Conservation (phyloP, 441 rosid genomes). For the Gossypium schwendimanii region DNA sequence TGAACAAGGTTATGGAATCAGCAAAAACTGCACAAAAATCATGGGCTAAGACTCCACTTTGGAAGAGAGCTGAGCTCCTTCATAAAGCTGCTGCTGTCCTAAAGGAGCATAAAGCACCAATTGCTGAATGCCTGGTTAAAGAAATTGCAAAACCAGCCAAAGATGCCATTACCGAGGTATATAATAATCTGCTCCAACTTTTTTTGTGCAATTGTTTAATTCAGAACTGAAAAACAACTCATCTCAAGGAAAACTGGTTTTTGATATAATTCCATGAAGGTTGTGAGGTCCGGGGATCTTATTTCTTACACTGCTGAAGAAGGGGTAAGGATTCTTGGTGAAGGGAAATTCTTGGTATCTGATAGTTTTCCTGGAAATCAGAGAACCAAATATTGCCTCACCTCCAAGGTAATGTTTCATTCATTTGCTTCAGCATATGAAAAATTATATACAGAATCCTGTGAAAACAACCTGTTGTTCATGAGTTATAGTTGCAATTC, state of each 20-base stretch:
- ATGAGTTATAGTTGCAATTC: background rate
- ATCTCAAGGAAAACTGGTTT: background rate
- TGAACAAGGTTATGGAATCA: slow-evolving; percentile 72
- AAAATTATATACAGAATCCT: background rate
- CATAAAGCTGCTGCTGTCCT: slow-evolving; percentile 88
- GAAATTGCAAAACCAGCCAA: slow-evolving; percentile 97
- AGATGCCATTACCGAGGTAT: slow-evolving; percentile 85
- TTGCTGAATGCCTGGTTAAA: slow-evolving; percentile 86
- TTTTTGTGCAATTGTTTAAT: background rate
- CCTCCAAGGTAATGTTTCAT: slow-evolving; percentile 62
- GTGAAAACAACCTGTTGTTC: background rate
- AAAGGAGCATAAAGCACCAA: slow-evolving; percentile 70
- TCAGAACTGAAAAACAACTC: background rate
- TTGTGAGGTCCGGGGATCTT: slow-evolving; percentile 94
- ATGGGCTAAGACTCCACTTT: slow-evolving; percentile 92
- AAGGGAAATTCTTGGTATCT: slow-evolving; percentile 81
- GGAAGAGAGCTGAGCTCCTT: slow-evolving; percentile 95
- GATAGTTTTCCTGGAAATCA: slow-evolving; percentile 96
- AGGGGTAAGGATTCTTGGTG: slow-evolving; percentile 89
- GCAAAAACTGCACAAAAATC: slow-evolving; percentile 74
- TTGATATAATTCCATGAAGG: slow-evolving; percentile 29
- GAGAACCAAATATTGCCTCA: slow-evolving; percentile 92
- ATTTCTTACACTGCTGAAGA: slow-evolving; percentile 91
- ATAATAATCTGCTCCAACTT: background rate
- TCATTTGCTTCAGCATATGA: background rate